Evolutionary conservation across 2,329 filamentous ascomycete genomes (phyloP), one percentile per base, ranked within the genome.

Genomic region (Sporothrix phasma): DNA sequence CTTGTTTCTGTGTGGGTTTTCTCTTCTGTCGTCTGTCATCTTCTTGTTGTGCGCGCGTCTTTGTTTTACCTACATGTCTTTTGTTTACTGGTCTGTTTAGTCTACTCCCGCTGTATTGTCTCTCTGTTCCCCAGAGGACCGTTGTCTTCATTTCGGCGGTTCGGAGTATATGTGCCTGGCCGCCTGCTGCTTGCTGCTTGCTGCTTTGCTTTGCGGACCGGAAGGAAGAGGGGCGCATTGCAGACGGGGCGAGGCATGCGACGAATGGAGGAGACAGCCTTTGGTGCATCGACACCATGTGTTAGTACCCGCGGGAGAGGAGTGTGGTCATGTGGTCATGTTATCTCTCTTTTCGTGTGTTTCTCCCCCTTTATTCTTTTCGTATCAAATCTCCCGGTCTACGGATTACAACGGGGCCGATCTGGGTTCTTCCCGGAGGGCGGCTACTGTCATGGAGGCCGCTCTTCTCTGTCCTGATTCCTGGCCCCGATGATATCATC

Each of bases 361-460:
- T 17, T n/a, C 15, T 61, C 41, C 24, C 26, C 26, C 56, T 45
- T 53, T 39, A 10, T 47, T 29, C 39, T 37, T 61, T 61, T 61
- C 58, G 47, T 39, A 61, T 22, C 59, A 49, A n/a, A 61, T 8
- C 26, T 39, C 59, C 59, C 13, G 59, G 29, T 61, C 51, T 51
- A 39, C 37, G 59, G 45, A 45, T 51, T 31, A 13, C 45, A 26
- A 61, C 31, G 58, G 58, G 43, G 43, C 41, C 31, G 47, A 61
- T 29, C 39, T 22, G 54, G 51, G 51, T 24, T 56, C 31, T 29
- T 22, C 51, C 31, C 37, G 51, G 51, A 24, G 31, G 37, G 54
- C 6, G 37, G 13, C 22, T 10, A 39, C 6, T 11, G 17, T 29
- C n/a, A 34, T 13, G 45, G n/a, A n/a, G n/a, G 3, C 17, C 11